Conservation (phyloP, 2,329 filamentous ascomycete genomes). For the Curvularia hawaiiensis region DNA sequence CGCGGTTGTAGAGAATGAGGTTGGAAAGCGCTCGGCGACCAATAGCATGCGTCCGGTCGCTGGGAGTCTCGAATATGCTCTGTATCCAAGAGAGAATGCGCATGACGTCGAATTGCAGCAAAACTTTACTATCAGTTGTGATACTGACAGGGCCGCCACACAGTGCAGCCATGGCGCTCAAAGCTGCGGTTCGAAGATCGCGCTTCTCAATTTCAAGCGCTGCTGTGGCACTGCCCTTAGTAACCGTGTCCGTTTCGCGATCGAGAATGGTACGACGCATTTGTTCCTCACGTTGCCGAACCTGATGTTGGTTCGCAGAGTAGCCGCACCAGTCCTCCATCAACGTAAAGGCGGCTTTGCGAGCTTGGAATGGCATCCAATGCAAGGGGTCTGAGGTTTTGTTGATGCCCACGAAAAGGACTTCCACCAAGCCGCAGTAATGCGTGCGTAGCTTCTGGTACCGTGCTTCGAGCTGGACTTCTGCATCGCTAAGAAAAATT, state of each 20-base stretch:
- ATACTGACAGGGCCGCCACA: constrained; percentile 85
- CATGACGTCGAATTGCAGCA: constrained; percentile 87
- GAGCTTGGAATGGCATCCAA: constrained; percentile 97
- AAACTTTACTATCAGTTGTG: constrained; percentile 84
- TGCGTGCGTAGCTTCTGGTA: constrained; percentile 91
- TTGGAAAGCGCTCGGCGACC: constrained; percentile 88
- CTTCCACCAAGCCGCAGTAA: constrained; percentile 93
- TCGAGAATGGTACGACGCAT: constrained; percentile 87
- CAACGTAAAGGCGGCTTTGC: constrained; percentile 91
- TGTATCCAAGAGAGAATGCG: constrained; percentile 96
- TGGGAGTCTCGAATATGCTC: constrained; percentile 88
- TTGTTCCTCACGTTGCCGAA: constrained; percentile 79
- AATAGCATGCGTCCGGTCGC: constrained; percentile 89
- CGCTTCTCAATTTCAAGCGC: constrained; percentile 97
- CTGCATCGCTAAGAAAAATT: constrained; percentile 90
- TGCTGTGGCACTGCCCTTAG: constrained; percentile 79
- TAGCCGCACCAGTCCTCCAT: constrained; percentile 99
- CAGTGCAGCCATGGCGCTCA: constrained; percentile 93
- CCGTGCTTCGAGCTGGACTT: constrained; percentile 93
- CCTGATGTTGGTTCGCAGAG: constrained; percentile 85
- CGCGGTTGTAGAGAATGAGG: constrained; percentile 86
- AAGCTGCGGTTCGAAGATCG: constrained; percentile 84
- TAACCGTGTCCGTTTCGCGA: constrained; percentile 72
- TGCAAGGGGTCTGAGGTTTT: constrained; percentile 81
- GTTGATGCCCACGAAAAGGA: constrained; percentile 90